Evolutionary conservation across 805 yeast genomes (phyloP), one percentile per base, ranked within the genome.

Genomic region (Candida odintsovae): DNA sequence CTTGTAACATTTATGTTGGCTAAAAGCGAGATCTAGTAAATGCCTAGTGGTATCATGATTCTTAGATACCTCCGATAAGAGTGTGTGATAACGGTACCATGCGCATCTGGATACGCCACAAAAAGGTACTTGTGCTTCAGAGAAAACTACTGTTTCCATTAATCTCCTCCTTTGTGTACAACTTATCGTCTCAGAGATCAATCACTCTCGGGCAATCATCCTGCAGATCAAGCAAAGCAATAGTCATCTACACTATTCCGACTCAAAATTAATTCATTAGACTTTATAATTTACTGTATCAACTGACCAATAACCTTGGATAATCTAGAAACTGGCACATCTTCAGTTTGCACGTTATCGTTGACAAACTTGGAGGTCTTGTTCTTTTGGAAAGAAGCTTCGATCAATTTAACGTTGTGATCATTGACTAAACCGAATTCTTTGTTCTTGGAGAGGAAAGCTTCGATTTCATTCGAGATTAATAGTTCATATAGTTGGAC

Each of bases 401-500:
- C 53, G 35, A 58, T 49, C 22, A 47, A 37, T 40, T 47, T 48
- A 7, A 52, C 16, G 39, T 48, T 50, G 21, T 47, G 45, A 1
- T 49, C 54, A 40, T 57, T 51, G 19, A 58, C 53, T 18, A 55
- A 35, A 3, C 38, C 29, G 8, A 49, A 53, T 36, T 54, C 59
- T 38, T 52, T 49, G 42, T 59, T 59, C 43, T 54, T 57, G 19
- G 51, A 20, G 9, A 47, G 25, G 22, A 58, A 58, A 15, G 50
- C 52, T 1, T 47, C 58, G 28, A 50, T 44, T 36, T 56, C 56
- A 47, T 56, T 58, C 3, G 53, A 11, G 15, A 54, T 52, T 10
- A 59, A 53, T 13, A 56, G 43, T 25, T 58, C 64, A 40, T 52
- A 59, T 6, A 59, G 49, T 1, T 50, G 15, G 9, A 55, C 56